These are phyloP conservation scores for Recurvomyces mirabilis DNA, from an alignment of 495 filamentous ascomycete genomes.

Conservation along the genomic window DNA sequence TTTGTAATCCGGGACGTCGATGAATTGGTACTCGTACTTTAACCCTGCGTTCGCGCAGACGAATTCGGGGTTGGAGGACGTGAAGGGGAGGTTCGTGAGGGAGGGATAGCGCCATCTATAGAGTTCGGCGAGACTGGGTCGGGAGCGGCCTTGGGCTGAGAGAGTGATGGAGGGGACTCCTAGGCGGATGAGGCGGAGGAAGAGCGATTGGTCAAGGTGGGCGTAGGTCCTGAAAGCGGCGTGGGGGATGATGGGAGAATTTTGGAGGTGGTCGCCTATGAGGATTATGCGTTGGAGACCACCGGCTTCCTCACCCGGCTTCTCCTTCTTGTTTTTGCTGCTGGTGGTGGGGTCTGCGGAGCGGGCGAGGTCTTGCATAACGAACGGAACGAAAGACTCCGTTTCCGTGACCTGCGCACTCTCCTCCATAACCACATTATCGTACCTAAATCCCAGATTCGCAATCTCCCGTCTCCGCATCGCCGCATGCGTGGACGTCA, in stretches of 20 bases:
- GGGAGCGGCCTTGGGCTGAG: conserved; percentile 82
- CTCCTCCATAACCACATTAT: conserved; percentile 98
- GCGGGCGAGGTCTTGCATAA: conserved; percentile 76
- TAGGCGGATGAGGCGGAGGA: conserved; percentile 77
- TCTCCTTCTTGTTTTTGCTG: neutral
- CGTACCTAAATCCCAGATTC: conserved; percentile 84
- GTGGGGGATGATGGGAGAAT: conserved; percentile 90
- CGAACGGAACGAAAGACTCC: conserved; percentile 88
- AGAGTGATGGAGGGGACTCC: conserved; percentile 83
- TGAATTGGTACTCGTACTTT: conserved; percentile 89
- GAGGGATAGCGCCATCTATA: conserved; percentile 89
- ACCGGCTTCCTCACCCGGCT: conserved; percentile 44
- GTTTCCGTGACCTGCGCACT: conserved; percentile 96
- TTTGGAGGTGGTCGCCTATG: conserved; percentile 92
- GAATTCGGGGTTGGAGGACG: conserved; percentile 59
- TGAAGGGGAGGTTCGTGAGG: conserved; percentile 67
- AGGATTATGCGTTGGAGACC: conserved; percentile 80
- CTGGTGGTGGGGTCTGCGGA: no score
- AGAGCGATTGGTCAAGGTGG: conserved; percentile 90
- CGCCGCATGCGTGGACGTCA: conserved; percentile 98
- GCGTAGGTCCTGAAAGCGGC: conserved; percentile 93
- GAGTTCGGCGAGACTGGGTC: conserved; percentile 74
- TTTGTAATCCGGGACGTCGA: conserved; percentile 91
- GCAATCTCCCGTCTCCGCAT: conserved; percentile 92
- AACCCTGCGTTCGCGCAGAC: conserved; percentile 81